Conservation (phyloP, 2,329 filamentous ascomycete genomes). For the Penicillium fuscoglaucum region DNA sequence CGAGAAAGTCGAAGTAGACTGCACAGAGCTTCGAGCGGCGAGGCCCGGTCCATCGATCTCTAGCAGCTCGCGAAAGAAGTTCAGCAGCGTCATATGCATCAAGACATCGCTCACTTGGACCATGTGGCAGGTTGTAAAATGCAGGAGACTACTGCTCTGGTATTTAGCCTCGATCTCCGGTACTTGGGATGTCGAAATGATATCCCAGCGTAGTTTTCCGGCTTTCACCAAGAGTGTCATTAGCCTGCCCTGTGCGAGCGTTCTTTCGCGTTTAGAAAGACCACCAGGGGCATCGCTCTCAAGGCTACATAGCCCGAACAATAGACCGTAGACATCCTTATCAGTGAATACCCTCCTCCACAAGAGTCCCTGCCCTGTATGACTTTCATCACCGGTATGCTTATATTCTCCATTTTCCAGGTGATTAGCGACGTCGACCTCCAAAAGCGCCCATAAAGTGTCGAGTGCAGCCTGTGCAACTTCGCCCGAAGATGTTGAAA, state of each 20-base stretch:
- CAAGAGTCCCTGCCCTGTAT: slow-evolving; percentile 53
- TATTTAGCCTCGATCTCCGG: slow-evolving; percentile 52
- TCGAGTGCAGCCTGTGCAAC: slow-evolving; percentile 57
- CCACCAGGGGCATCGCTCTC: slow-evolving; percentile 37
- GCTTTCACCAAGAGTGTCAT: slow-evolving; percentile 58
- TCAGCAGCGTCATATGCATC: slow-evolving; percentile 60
- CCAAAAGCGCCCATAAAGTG: slow-evolving; percentile 54
- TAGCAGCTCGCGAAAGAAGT: slow-evolving; percentile 59
- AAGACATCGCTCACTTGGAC: slow-evolving; percentile 59
- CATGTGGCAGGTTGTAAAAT: slow-evolving; percentile 58
- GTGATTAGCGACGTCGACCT: slow-evolving; percentile 47
- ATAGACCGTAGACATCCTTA: slow-evolving; percentile 56
- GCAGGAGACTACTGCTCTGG: slow-evolving; percentile 49
- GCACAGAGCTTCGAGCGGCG: slow-evolving; percentile 29
- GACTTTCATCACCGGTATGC: slow-evolving; percentile 21
- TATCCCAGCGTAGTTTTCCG: slow-evolving; percentile 56
- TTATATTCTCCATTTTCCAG: slow-evolving; percentile 30
- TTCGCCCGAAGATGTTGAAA: slow-evolving; percentile 56
- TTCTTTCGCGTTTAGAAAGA: slow-evolving; percentile 54
- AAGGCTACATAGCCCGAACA: slow-evolving; percentile 58
- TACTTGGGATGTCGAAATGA: slow-evolving; percentile 53
- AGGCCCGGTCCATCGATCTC: slow-evolving; percentile 43
- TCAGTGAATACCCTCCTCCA: slow-evolving; percentile 65
- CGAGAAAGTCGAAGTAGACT: slow-evolving; percentile 41
- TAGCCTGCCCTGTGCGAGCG: slow-evolving; percentile 61